Conservation (phyloP, 2,329 filamentous ascomycete species). For the Phialemoniopsis sp. region DNA sequence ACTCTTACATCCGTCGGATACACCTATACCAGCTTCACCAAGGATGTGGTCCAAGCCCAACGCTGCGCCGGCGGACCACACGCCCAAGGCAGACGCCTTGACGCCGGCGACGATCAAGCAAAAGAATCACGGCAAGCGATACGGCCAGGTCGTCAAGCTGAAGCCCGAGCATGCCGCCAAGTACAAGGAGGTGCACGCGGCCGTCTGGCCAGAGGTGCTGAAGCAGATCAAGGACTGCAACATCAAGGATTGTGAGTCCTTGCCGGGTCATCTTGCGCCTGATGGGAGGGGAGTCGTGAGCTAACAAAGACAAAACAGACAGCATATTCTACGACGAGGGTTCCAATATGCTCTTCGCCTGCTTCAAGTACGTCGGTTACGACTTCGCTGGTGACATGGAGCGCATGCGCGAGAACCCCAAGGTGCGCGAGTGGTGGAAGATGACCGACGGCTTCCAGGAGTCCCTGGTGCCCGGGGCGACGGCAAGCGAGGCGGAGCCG, state of each 20-base stretch:
- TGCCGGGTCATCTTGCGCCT: background rate
- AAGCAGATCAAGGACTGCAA: constrained; percentile 73
- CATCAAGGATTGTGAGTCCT: constrained; percentile 62
- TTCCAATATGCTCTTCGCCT: constrained; percentile 64
- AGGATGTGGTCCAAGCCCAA: constrained; percentile 7
- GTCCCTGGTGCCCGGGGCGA: constrained; percentile 55
- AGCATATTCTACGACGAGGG: constrained; percentile 67
- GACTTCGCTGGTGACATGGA: constrained; percentile 73
- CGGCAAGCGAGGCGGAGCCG: constrained; percentile 52
- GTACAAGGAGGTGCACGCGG: constrained; percentile 71
- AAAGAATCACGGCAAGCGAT: constrained; percentile 45
- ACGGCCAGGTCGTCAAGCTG: constrained; percentile 71
- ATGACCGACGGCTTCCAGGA: constrained; percentile 78
- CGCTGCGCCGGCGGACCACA: background rate
- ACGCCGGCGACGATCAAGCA: constrained; percentile 16
- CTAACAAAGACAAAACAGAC: constrained; percentile 47
- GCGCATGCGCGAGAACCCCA: constrained; percentile 67
- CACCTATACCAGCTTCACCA: no score
- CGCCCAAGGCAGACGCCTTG: constrained; percentile 2
- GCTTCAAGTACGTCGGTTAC: constrained; percentile 74
- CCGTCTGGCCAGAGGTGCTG: constrained; percentile 74
- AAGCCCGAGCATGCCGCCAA: constrained; percentile 61
- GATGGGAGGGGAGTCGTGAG: no score
- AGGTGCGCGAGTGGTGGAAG: constrained; percentile 74
- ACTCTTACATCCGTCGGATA: no score